phyloP scores from a whole-genome alignment of 306 rosid genomes.

The Vicia villosa region DNA sequence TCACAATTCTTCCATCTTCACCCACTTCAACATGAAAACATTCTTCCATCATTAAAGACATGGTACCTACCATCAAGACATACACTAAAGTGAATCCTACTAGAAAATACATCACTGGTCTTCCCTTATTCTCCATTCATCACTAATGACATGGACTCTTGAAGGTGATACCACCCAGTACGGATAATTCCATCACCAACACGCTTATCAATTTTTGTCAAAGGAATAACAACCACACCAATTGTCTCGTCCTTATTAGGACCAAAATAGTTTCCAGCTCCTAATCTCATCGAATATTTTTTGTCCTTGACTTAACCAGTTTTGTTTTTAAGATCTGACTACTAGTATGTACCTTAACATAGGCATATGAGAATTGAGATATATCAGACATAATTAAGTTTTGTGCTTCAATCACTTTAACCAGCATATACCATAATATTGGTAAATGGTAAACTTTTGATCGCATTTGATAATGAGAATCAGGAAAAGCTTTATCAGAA shows the following conservation, averaged over 20 bases:
- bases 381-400: conserved; percentile 66
- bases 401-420: conserved; percentile 80
- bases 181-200: conserved; percentile 68
- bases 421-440: conserved; percentile 81
- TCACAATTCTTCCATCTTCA: too few species aligned
- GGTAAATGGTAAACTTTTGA: conserved; percentile 96
- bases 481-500: conserved; percentile 48
- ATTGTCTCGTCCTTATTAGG: conserved; percentile 73
- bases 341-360: conserved; percentile 55
- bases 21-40: too few species aligned
- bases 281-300: conserved; percentile 74
- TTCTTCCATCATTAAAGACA: conserved; percentile 92
- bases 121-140: conserved; percentile 54
- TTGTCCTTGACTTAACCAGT: neutral
- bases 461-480: conserved; percentile 52
- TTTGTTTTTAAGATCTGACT: conserved; percentile 46
- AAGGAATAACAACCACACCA: conserved; percentile 65
- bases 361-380: conserved; percentile 67
- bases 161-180: conserved; percentile 65
- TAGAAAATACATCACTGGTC: conserved; percentile 57
- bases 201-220: conserved; percentile 64
- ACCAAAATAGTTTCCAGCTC: conserved; percentile 79
- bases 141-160: conserved; percentile 68
- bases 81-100: conserved; percentile 65
- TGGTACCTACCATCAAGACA: conserved; percentile 98